Conservation (phyloP, 192 early-diverging fungal genomes). For the Tieghemiomyces parasiticus region DNA sequence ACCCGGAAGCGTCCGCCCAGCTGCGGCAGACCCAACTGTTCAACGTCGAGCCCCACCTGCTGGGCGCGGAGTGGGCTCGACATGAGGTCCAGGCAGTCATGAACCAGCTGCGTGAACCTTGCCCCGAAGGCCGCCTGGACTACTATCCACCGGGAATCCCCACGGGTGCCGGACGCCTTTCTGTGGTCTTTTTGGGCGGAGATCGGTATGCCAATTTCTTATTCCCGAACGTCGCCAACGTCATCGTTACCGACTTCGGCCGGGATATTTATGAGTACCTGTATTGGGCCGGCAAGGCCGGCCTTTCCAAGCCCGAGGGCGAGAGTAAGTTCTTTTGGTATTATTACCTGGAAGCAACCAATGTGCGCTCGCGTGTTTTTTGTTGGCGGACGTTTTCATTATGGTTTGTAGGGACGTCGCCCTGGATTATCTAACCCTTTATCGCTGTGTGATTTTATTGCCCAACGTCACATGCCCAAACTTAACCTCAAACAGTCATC, state of each 20-base stretch:
- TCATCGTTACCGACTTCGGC: not conserved
- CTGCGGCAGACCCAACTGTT: not conserved
- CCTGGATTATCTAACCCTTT: too few relatives aligned
- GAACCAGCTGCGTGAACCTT: not conserved
- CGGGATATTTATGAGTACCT: not conserved
- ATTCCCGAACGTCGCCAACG: constrained; percentile 2
- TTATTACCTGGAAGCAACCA: too few relatives aligned
- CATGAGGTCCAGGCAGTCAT: not conserved
- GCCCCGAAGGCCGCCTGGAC: not conserved
- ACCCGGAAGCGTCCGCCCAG: not conserved
- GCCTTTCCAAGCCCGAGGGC: not conserved
- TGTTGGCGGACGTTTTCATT: too few relatives aligned
- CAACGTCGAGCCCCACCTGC: not conserved
- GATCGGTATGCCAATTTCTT: not conserved
- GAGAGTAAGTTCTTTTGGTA: not conserved
- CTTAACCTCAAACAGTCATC: too few relatives aligned
- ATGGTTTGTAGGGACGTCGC: too few relatives aligned
- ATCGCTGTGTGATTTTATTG: too few relatives aligned
- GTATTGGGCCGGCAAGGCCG: not conserved
- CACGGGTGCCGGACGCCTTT: not conserved
- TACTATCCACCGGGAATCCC: not conserved
- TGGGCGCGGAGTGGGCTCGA: not conserved
- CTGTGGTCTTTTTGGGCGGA: not conserved
- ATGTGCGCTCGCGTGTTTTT: too few relatives aligned
- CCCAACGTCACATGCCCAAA: too few relatives aligned